Evolutionary conservation across 345 rosid species (phyloP), one percentile per base, ranked within the genome.

Genomic region (Eutrema heterophyllum): DNA sequence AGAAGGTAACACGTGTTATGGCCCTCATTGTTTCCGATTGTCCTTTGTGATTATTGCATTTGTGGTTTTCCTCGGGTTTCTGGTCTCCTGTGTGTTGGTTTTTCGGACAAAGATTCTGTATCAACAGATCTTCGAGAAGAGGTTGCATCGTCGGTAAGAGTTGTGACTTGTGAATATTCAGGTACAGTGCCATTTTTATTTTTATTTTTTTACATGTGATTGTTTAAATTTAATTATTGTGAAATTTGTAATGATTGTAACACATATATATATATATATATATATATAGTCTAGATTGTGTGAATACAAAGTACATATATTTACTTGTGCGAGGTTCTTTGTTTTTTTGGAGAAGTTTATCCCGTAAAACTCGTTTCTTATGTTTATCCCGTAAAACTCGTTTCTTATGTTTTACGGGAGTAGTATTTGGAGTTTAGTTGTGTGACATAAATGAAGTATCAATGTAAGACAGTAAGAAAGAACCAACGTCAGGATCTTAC

Each of bases 21-120:
- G 98, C 14, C 71, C 86, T 52, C 85, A 36, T 13, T 93, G 97
- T 81, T 93, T 93, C 67, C 80, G 83, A 83, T 30, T 84, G 36
- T 84, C 95, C 1, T 93, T 86, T 74, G 57, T 88, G 62, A 84
- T 93, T 74, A 82, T 93, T 85, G 90, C 90, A 2, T 68, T 65
- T 15, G 88, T 88, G 41, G 84, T 92, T 66, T 78, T 81, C 39
- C 29, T 81, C 3, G 93, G 97, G 4, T 86, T 74, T 77, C 74
- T 93, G 24, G 85, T 88, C 66, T 86, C 84, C 0, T 68, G 83
- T 18, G 77, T 67, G 26, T 56, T 93, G 84, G 82, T 81, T 64
- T 55, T 81, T 26, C 84, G 88, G 72, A 93, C 93, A 41, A 85
- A 84, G 74, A 81, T 61, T 54, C 77, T 88, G 78, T 92, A 92